Conservation (phyloP, 352 stramenopile genomes). For the Pythium biforme region DNA sequence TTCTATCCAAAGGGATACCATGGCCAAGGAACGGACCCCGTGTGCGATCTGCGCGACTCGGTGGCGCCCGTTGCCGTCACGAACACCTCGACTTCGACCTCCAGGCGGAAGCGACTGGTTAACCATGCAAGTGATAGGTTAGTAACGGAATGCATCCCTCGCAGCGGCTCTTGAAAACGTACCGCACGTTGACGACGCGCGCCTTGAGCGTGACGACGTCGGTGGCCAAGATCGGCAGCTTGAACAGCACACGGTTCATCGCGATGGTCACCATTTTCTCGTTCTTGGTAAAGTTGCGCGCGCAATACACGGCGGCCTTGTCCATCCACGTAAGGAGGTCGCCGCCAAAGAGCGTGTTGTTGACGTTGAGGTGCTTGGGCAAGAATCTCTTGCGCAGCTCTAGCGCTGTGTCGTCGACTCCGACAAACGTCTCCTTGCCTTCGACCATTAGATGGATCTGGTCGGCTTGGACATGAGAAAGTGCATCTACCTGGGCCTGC, state of each 20-base stretch:
- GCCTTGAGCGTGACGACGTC: slow-evolving; percentile 65
- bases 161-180: slow-evolving; percentile 6
- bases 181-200: slow-evolving; percentile 65
- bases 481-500: slow-evolving; percentile 31
- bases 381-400: slow-evolving; percentile 74
- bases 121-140: too few relatives aligned
- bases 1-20: not conserved
- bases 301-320: slow-evolving; percentile 61
- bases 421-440: slow-evolving; percentile 23
- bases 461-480: slow-evolving; percentile 17
- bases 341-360: slow-evolving; percentile 67
- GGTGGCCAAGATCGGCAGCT: slow-evolving; percentile 52
- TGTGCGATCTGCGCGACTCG: slow-evolving; percentile 48
- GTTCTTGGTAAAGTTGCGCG: slow-evolving; percentile 71
- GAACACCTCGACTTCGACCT: slow-evolving; percentile 68
- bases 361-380: slow-evolving; percentile 68
- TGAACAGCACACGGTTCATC: slow-evolving; percentile 77
- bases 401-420: slow-evolving; percentile 55
- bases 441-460: slow-evolving; percentile 24
- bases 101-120: slow-evolving; percentile 45
- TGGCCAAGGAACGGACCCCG: slow-evolving; percentile 30
- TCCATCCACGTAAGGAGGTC: slow-evolving; percentile 70
- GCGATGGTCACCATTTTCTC: slow-evolving; percentile 74
- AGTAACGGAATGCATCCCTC: too few relatives aligned
- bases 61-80: slow-evolving; percentile 34